Conservation (phyloP, 768 basidiomycete genomes). For the Megacollybia marginata region DNA sequence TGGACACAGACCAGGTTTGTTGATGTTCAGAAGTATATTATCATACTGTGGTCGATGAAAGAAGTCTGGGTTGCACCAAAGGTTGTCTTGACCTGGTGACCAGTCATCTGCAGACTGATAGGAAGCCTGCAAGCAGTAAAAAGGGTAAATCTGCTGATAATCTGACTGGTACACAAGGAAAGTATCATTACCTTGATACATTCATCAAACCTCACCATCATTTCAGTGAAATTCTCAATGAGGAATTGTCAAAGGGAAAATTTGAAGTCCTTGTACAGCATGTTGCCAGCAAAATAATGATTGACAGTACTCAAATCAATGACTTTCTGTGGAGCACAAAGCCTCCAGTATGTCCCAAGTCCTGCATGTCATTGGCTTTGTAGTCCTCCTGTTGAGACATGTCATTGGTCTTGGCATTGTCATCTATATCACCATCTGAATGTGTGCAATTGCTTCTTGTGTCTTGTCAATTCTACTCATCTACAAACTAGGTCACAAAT, state of each 20-base stretch:
- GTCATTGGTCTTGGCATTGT: constrained; percentile 6
- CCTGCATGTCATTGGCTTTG: background rate
- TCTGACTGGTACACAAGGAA: background rate
- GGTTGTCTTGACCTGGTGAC: constrained; percentile 6
- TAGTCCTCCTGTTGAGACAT: background rate
- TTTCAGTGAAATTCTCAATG: background rate
- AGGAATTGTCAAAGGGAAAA: constrained; percentile 1
- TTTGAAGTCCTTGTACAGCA: background rate
- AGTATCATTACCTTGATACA: background rate
- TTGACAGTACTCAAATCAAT: background rate
- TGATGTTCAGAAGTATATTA: constrained; percentile 3
- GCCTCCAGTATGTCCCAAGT: constrained; percentile 2
- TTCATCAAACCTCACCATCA: background rate
- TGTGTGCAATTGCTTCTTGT: constrained; percentile 20
- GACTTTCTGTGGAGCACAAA: background rate
- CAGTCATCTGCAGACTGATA: constrained; percentile 11
- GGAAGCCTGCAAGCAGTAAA: constrained; percentile 3
- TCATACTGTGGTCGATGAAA: constrained; percentile 3
- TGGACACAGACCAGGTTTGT: background rate
- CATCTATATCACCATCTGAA: constrained; percentile 18
- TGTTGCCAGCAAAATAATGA: background rate
- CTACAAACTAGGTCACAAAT: constrained; percentile 5
- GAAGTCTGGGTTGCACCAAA: constrained; percentile 6
- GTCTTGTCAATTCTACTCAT: constrained; percentile 19
- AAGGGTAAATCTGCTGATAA: constrained; percentile 2